Conservation (phyloP, 192 early-diverging fungal genomes). For the Rhizophlyctis rosea region DNA sequence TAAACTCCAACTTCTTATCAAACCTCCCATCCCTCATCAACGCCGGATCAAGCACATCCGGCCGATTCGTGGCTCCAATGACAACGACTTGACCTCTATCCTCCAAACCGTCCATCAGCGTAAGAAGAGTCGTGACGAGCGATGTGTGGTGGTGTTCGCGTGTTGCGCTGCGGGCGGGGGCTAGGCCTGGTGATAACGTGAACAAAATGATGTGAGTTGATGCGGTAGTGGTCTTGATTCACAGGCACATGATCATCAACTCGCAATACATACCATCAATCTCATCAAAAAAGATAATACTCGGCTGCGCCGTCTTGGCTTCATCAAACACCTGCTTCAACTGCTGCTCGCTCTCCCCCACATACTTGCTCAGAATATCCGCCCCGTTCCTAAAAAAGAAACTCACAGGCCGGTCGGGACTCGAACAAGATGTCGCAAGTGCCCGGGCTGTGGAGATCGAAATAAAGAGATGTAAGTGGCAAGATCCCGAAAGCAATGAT, state of each 20-base stretch:
- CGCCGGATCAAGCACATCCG: constrained; percentile 74
- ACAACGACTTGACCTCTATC: constrained; percentile 70
- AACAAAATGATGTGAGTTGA: constrained; percentile 7
- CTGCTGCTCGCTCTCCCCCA: constrained; percentile 69
- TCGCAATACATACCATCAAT: constrained; percentile 54
- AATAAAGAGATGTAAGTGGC: background rate
- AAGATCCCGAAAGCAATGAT: constrained; percentile 25
- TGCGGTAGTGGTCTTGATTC: background rate
- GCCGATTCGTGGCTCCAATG: constrained; percentile 73
- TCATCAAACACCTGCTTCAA: constrained; percentile 66
- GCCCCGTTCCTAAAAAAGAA: constrained; percentile 75
- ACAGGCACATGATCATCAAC: background rate
- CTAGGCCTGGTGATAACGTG: constrained; percentile 35
- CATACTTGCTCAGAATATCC: constrained; percentile 72
- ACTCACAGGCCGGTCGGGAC: constrained; percentile 43
- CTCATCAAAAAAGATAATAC: constrained; percentile 80
- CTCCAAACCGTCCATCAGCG: constrained; percentile 76
- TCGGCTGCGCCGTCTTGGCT: constrained; percentile 64
- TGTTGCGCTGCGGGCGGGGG: constrained; percentile 61
- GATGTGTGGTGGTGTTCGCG: constrained; percentile 68
- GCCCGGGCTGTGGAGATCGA: constrained; percentile 35
- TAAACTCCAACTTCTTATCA: constrained; percentile 72
- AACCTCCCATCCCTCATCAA: constrained; percentile 51
- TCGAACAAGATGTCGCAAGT: constrained; percentile 44
- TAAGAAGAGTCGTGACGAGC: constrained; percentile 69